Base-by-base conservation (phyloP, 768 basidiomycete genomes). In the Leccinum imitatum region DNA sequence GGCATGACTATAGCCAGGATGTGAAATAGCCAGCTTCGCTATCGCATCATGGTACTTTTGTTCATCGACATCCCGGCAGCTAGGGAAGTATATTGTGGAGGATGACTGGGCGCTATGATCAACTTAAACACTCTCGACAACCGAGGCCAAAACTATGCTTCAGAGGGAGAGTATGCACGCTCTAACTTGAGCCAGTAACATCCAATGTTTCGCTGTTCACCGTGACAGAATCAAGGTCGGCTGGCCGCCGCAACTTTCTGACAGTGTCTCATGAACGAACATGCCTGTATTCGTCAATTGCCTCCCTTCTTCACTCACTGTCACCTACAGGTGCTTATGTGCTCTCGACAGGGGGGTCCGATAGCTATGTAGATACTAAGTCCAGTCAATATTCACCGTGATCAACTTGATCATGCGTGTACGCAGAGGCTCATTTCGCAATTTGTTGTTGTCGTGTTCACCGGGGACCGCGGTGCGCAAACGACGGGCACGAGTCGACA, bases 111-210 rank as follows among this genome's bases (percentile, higher is more conserved):
- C 62, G 15, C 75, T 76, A 21, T 67, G 66, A 21, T 68, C 67
- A 14, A 62, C 53, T 58, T 74, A 71, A 19, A 33, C 11, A 33
- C 70, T 76, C 9, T 73, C 70, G 21, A 78, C 65, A 17, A 71
- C 71, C n/a, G 77, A 75, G 15, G 65, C 60, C 75, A 78, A 75
- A 3, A 74, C 63, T 27, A 64, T n/a, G n/a, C 4, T 41, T 41
- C 9, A 41, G 8, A 41, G 41, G 39, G 14, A 5, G 11, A 8
- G 17, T 41, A 21, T 44, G 66, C 68, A 21, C 65, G 59, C 48
- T 66, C 56, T 19, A 6, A 37, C 15, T n/a, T 41, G 17, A n/a
- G 9, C 17, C 39, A 17, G 17, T 41, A 9, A 41, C 37, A 37
- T 37, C 37, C 14, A 37, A 37, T 37, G 15, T 15, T 37, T 15